phyloP scores from a whole-genome alignment of 2,329 filamentous ascomycete genomes.

The Claviceps sp. region DNA sequence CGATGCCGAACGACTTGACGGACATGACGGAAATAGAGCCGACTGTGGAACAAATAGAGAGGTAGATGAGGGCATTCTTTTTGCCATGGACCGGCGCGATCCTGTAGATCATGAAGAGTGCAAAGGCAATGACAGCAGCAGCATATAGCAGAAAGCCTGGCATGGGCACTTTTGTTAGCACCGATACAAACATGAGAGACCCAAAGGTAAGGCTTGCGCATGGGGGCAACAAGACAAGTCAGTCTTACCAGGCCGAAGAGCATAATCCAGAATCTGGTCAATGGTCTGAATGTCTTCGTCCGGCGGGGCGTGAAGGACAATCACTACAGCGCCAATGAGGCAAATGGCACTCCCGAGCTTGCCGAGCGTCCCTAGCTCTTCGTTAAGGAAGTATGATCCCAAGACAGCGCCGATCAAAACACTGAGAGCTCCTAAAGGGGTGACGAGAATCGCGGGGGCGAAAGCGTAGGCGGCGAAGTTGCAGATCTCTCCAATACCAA shows the following conservation, averaged over 20 bases:
- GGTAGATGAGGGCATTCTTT: conserved; percentile 89
- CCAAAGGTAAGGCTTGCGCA: too few relatives aligned
- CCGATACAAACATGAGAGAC: background rate
- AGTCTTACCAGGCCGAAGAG: conserved; percentile 68
- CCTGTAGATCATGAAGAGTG: conserved; percentile 90
- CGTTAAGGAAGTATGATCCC: conserved; percentile 85
- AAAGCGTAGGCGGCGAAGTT: conserved; percentile 99
- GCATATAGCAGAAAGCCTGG: conserved; percentile 85
- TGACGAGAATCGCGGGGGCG: conserved; percentile 95
- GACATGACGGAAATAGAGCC: conserved; percentile 98
- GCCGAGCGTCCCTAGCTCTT: conserved; percentile 79
- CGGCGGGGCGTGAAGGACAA: conserved; percentile 90
- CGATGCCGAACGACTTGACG: conserved; percentile 96
- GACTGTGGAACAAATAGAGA: conserved; percentile 95
- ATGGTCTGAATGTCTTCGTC: conserved; percentile 86
- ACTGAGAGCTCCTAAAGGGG: conserved; percentile 81
- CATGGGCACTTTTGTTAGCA: conserved; percentile 1
- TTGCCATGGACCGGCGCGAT: conserved; percentile 81
- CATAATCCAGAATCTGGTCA: conserved; percentile 81
- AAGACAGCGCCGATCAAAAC: conserved; percentile 91
- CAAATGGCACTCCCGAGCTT: conserved; percentile 94
- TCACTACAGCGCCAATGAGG: conserved; percentile 89
- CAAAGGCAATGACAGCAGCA: conserved; percentile 65
- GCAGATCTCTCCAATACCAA: conserved; percentile 85
- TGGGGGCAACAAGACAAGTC: conserved; percentile 11